phyloP scores from a whole-genome alignment of 1,284 basidiomycete species.

The Heterobasidion irregulare region DNA sequence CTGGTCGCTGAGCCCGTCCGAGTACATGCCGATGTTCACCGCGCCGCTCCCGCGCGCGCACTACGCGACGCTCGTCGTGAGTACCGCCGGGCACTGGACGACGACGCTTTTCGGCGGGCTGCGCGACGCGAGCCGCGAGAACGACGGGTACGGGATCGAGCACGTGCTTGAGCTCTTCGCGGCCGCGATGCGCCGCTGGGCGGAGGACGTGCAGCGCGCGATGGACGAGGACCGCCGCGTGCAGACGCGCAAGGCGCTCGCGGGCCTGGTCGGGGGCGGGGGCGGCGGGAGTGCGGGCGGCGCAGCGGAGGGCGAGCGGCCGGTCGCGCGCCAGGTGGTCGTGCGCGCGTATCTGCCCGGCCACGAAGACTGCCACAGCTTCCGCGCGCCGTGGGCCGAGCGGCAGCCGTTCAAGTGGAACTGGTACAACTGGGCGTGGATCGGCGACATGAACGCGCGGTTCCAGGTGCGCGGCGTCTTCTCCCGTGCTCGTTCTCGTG shows the following conservation, averaged over 20 bases:
- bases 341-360: constrained; percentile 56
- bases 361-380: constrained; percentile 52
- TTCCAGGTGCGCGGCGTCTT: constrained; percentile 36
- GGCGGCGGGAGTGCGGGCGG: constrained; percentile 11
- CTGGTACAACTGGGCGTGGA: constrained; percentile 60
- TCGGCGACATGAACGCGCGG: constrained; percentile 42
- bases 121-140: constrained; percentile 25
- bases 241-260: not conserved
- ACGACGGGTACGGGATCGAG: constrained; percentile 37
- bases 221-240: constrained; percentile 18
- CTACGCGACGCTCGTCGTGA: constrained; percentile 51
- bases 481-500: not conserved
- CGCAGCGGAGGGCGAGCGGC: not conserved
- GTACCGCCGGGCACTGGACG: constrained; percentile 64
- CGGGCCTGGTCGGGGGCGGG: constrained; percentile 7
- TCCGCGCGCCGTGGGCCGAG: constrained; percentile 32
- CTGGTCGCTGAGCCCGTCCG: constrained; percentile 43
- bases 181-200: constrained; percentile 45
- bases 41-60: constrained; percentile 36
- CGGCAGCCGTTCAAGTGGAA: constrained; percentile 33
- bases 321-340: constrained; percentile 34
- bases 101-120: constrained; percentile 44
- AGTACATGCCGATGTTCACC: constrained; percentile 46
- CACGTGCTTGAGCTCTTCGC: constrained; percentile 46
- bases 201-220: constrained; percentile 35